phyloP scores from a whole-genome alignment of 805 yeast species.

The Cephaloascus fragrans region DNA sequence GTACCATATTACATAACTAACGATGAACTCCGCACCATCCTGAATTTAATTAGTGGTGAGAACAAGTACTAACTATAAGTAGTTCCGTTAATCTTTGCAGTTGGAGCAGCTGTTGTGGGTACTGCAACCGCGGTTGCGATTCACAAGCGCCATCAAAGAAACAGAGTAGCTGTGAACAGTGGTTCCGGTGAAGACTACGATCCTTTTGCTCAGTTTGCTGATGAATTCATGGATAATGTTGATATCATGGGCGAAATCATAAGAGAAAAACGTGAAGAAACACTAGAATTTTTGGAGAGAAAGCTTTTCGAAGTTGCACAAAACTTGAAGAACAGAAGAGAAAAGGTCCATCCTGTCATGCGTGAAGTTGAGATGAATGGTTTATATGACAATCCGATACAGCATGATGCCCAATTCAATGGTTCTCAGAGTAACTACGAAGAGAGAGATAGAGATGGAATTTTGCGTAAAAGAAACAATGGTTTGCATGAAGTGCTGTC shows the following conservation, averaged over 20 bases:
- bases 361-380: background rate
- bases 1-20: too few species aligned
- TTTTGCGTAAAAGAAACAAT: background rate
- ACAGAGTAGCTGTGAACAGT: too few species aligned
- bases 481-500: background rate
- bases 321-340: background rate
- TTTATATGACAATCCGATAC: background rate
- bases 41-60: too few species aligned
- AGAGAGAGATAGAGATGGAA: too few species aligned
- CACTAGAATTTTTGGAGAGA: background rate
- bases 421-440: background rate
- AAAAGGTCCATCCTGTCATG: background rate
- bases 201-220: too few species aligned
- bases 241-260: too few species aligned
- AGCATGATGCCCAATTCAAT: background rate
- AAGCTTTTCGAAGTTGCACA: background rate
- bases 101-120: background rate
- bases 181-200: too few species aligned
- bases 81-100: background rate
- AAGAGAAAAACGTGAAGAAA: background rate
- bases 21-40: too few species aligned
- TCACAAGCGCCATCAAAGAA: too few species aligned
- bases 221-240: too few species aligned
- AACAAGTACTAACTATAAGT: too few species aligned
- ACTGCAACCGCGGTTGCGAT: background rate